Evolutionary conservation across 345 rosid species (phyloP).

Genomic region (Linum lewisii): DNA sequence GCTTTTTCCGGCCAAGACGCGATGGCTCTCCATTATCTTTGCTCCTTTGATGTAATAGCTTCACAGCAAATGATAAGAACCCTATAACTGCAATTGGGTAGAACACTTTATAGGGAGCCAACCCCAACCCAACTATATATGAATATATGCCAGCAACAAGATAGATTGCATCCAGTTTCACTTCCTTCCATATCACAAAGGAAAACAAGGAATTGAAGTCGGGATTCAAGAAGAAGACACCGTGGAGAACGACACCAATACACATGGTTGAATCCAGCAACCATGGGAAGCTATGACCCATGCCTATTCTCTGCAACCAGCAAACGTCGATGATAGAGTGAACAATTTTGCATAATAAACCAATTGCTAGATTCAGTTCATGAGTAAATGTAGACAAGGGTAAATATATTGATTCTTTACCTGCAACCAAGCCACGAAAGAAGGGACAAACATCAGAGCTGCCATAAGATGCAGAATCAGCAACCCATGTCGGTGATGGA

Average conservation of each 20-base stretch:
- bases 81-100: slow-evolving; percentile 72
- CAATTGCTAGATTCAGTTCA: no score
- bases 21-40: slow-evolving; percentile 35
- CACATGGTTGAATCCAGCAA: slow-evolving; percentile 69
- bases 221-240: slow-evolving; percentile 47
- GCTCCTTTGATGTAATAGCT: slow-evolving; percentile 42
- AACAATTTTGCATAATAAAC: no score
- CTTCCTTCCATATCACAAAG: slow-evolving; percentile 31
- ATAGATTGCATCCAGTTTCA: slow-evolving; percentile 44
- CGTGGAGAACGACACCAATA: slow-evolving; percentile 59
- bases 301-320: slow-evolving; percentile 66
- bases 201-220: slow-evolving; percentile 44
- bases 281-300: slow-evolving; percentile 70
- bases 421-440: slow-evolving; percentile 88
- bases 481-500: slow-evolving; percentile 76
- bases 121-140: slow-evolving; percentile 58
- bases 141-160: slow-evolving; percentile 59
- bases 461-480: slow-evolving; percentile 71
- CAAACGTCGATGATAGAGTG: not conserved
- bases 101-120: slow-evolving; percentile 72
- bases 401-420: slow-evolving; percentile 22
- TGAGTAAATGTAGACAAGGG: no score
- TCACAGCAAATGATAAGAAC: slow-evolving; percentile 36
- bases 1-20: slow-evolving; percentile 48
- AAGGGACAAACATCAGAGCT: slow-evolving; percentile 79